Conservation (phyloP, 371 early-diverging fungal genomes). For the Cladochytrium tenue region DNA sequence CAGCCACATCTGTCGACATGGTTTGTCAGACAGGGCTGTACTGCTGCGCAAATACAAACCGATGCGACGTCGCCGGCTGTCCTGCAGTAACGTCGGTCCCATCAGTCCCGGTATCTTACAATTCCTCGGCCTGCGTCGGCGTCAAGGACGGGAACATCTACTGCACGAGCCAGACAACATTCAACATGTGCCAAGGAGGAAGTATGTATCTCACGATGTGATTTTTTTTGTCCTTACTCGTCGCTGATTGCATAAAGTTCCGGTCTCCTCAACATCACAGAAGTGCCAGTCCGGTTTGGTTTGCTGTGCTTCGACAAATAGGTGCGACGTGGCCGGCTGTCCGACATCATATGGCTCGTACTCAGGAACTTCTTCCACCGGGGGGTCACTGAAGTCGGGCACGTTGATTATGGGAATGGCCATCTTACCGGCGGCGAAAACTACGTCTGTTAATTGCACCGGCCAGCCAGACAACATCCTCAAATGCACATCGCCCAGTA, state of each 20-base stretch:
- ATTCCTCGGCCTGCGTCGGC: neutral
- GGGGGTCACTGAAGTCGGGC: neutral
- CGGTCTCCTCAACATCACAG: neutral
- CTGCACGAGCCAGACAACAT: neutral
- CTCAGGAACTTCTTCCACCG: neutral
- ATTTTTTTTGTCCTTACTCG: neutral
- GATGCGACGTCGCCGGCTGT: constrained; percentile 4
- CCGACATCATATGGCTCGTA: neutral
- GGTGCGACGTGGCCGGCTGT: neutral
- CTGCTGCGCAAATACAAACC: constrained; percentile 6
- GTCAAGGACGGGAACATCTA: neutral
- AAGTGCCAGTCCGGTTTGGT: neutral
- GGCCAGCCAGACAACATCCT: neutral
- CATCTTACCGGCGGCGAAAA: neutral
- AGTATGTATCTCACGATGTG: neutral
- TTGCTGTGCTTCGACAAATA: neutral
- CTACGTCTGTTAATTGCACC: neutral
- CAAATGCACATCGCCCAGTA: constrained; percentile 3
- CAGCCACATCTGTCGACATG: neutral
- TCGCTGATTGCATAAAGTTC: neutral
- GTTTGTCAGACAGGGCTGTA: constrained; percentile 1
- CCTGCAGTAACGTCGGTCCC: neutral
- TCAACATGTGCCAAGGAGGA: constrained; percentile 1
- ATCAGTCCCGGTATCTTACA: neutral
- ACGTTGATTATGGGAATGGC: neutral